A percentile compares a stretch with the other conserved stretches of the same genome.
Conservation (phyloP, 1,139 yeast genomes). For the Taphrina deformans region DNA sequence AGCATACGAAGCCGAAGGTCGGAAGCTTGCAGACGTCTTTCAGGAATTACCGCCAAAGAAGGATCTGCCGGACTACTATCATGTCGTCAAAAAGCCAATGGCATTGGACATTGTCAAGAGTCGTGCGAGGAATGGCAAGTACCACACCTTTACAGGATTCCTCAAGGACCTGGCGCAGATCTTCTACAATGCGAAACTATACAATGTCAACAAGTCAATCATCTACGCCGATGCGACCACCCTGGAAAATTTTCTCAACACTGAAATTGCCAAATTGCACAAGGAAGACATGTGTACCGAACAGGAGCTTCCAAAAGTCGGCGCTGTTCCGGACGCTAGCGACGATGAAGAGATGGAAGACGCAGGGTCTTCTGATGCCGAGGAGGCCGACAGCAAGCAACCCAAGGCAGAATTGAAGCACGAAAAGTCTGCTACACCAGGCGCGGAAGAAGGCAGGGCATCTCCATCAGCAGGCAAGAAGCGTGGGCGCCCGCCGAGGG, state of each 20-base stretch:
- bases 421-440: conserved; percentile 32
- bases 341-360: conserved; percentile 41
- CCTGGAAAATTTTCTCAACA: conserved; percentile 62
- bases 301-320: conserved; percentile 60
- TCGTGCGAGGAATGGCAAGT: conserved; percentile 76
- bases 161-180: conserved; percentile 77
- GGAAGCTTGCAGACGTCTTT: conserved; percentile 47
- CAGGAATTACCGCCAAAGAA: conserved; percentile 80
- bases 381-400: conserved; percentile 37
- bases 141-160: conserved; percentile 65
- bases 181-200: conserved; percentile 84
- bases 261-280: conserved; percentile 57
- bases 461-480: conserved; percentile 10
- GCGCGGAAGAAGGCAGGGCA: conserved; percentile 6
- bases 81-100: conserved; percentile 65
- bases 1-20: conserved; percentile 5
- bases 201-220: conserved; percentile 67
- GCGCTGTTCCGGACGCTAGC: conserved; percentile 57
- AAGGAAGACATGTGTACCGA: conserved; percentile 49
- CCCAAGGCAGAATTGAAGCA: conserved; percentile 3
- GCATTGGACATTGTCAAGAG: conserved; percentile 78
- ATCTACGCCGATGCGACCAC: conserved; percentile 72
- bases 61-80: conserved; percentile 66
- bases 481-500: conserved; percentile 34
- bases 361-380: conserved; percentile 45